Evolutionary conservation across 345 rosid species (phyloP), one percentile per base, ranked within the genome.

Genomic region (Clarkia xantiana): DNA sequence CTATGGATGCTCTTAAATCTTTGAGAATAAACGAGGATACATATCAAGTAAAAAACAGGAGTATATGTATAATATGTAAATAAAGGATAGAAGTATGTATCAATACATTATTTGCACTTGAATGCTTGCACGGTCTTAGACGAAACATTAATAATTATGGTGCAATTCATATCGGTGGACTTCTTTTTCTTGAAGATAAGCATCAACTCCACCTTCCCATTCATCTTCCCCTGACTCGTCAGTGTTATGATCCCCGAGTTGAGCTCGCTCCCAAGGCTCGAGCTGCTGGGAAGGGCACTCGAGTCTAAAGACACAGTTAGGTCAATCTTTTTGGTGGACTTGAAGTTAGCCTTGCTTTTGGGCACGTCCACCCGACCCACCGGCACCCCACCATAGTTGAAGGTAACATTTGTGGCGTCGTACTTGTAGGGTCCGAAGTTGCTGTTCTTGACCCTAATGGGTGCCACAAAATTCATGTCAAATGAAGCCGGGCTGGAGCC

Each of bases 351-450:
- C 43, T 51, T 55, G 34, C 58, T 47, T 14, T 52, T 52, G 23
- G 50, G 47, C 15, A 63, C 23, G 12, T 0, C 29, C 20, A 43
- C 53, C 34, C 12, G 20, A 11, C 67, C 67, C 12, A 57, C 67
- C n/a, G 11, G 19, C 6, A 23, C 39, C 12, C 67, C 62, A 2
- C 42, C 53, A 17, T 63, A 63, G 4, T 43, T 13, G 47, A 63
- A 51, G 18, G 18, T 11, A 13, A 57, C 54, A 0, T 42, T 22
- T 22, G 25, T 22, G 25, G 25, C 25, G n/a, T n/a, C n/a, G n/a
- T n/a, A n/a, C n/a, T n/a, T n/a, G 38, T 44, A 60, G 16, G 57
- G 58, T 29, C 64, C 64, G 49, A 54, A 60, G 22, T 63, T 63
- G 43, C 53, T 19, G 47, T 63, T 63, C 67, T 52, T 63, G 53